A percentile compares a stretch with the other conserved stretches of the same genome.
phyloP scores from a whole-genome alignment of 148 eudicot genomes.

The Euryodendron excelsum region DNA sequence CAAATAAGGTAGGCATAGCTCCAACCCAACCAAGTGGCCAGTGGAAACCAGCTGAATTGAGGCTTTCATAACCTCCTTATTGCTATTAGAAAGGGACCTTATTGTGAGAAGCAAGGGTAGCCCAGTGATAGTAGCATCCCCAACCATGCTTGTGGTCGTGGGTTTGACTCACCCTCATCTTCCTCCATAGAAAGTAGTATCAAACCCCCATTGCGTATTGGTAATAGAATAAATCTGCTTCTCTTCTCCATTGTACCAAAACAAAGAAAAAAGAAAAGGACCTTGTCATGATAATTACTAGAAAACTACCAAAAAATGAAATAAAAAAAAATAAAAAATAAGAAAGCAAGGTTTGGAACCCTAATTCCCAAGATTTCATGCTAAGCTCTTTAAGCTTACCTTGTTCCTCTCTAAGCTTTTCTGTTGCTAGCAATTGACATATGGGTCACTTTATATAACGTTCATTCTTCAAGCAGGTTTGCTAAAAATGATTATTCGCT shows the following conservation, averaged over 20 bases:
- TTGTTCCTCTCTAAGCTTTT: background rate
- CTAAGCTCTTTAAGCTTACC: background rate
- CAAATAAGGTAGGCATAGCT: background rate
- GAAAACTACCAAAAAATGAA: background rate
- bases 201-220: no score
- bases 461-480: background rate
- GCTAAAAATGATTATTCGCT: background rate
- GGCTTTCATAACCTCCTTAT: no score
- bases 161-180: no score
- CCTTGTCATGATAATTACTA: no score
- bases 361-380: background rate
- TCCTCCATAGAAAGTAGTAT: no score
- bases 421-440: background rate
- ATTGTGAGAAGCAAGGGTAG: no score
- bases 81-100: background rate
- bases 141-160: no score
- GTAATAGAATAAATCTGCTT: no score
- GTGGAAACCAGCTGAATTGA: background rate
- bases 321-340: background rate
- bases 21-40: background rate
- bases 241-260: no score
- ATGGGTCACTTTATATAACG: background rate
- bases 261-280: no score
- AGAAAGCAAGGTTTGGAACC: no score
- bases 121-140: no score